These are phyloP conservation scores for Withania somnifera DNA, from an alignment of 305 asterid species.

Conservation along the genomic window DNA sequence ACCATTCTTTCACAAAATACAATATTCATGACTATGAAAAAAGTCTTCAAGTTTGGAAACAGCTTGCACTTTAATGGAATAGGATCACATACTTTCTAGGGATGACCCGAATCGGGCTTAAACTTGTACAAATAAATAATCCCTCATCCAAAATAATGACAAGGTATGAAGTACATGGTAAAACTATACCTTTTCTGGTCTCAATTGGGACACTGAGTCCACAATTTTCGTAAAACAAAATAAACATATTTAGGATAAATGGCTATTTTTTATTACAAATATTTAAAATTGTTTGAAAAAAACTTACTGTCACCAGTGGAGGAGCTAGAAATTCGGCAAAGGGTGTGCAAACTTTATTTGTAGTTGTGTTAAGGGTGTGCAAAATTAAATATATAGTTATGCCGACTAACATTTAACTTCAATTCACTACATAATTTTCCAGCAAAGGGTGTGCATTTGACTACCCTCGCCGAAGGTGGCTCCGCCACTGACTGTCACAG, in stretches of 20 bases:
- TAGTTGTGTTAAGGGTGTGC: no score
- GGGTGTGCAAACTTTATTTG: no score
- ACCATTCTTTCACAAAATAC: not conserved
- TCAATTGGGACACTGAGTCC: not conserved
- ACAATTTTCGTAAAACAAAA: not conserved
- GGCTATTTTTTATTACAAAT: not conserved
- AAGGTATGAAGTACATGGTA: not conserved
- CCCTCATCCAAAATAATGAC: not conserved
- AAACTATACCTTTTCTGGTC: not conserved
- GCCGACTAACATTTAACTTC: no score
- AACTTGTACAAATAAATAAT: not conserved
- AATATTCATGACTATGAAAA: not conserved
- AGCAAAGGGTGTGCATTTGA: no score
- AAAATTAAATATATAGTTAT: no score
- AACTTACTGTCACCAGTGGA: no score
- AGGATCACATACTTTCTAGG: not conserved
- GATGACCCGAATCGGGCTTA: not conserved
- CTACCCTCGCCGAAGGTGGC: no score
- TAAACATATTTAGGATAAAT: not conserved
- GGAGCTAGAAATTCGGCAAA: no score
- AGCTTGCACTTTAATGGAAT: not conserved
- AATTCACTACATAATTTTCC: no score
- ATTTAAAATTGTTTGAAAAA: not conserved
- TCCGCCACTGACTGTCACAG: no score
- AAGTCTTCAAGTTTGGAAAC: not conserved